Base-by-base conservation (phyloP, 495 filamentous ascomycete species). In the Penicillium roqueforti region DNA sequence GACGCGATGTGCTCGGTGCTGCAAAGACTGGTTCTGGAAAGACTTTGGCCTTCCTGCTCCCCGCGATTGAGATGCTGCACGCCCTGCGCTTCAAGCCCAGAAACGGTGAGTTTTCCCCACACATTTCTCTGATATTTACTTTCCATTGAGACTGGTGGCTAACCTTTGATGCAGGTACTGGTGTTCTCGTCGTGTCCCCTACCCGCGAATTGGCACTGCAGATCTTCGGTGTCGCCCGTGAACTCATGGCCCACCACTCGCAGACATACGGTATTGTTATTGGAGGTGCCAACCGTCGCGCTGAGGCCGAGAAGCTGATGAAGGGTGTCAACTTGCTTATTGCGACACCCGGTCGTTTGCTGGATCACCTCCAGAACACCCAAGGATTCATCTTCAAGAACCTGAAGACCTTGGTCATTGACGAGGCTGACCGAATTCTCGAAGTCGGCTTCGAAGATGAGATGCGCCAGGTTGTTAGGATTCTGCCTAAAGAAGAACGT, bases 391-490 rank as follows among this genome's bases (percentile, higher is more conserved):
- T 95, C 13, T 96, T 88, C 78, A 96, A 96, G 72, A 97, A 97
- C 68, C 68, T 97, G 47, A 88, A 85, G 65, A 85, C 89, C 6
- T 74, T 98, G 7, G 81, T 97, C 36, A 93, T 96, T 39, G 71
- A 96, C 62, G 91, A 96, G 67, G 92, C 92, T 19, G 92, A 96
- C 63, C 83, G 91, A 42, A 97, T 97, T 54, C 76, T 98, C 28
- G 93, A 98, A 75, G 88, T 96, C 53, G 93, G 93, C 55, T 98
- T 98, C 76, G 93, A 98, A 65, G 95, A 97, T 61, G 93, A 98
- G 70, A 96, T 96, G 90, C 82, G 89, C 46, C 90, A 96, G 68
- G 95, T 98, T 61, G 82, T 97, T 67, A 96, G 96, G 76, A 95
- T 98, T 47, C 77, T 98, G 14, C 93, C 93, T 23, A 84, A 83